Base-by-base conservation (phyloP, 2,329 filamentous ascomycete species). In the Neofusicoccum ribis region DNA sequence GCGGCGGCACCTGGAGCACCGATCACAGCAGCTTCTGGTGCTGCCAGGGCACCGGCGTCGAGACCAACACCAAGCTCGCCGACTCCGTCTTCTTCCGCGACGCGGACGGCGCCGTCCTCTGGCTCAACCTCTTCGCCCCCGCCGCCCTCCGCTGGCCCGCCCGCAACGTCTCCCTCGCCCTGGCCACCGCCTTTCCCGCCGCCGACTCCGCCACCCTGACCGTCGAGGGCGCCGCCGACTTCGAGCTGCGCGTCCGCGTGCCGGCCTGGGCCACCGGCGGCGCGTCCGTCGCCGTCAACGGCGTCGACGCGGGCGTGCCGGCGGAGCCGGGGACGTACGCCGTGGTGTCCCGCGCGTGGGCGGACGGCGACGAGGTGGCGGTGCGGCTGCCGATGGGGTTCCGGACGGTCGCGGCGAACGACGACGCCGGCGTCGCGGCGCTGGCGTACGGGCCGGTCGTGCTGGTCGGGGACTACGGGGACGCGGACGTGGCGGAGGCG, bases 11-110 rank as follows among this genome's bases (percentile, higher is more conserved):
- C 0, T 86, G 82, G 81, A 83, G 80, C 49, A 85, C 83, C 0
- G 82, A 85, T 67, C 83, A 85, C 68, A 73, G 81, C 56, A 82
- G 80, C 0, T 83, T 84, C 71, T 85, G 83, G 83, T 85, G 83
- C 70, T 85, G 83, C 63, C 81, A 85, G 69, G 83, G 82, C 1
- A 84, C 83, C 0, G 81, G 77, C 0, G 65, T 85, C 1, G 83
- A 85, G 73, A 84, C 80, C 0, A 85, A 85, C 69, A 85, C 83
- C 0, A 85, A 84, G 69, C 71, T 84, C 11, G 81, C 80, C 74
- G 83, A 85, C 68, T 83, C 82, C 0, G 81, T 85, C 62, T 85
- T 85, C 73, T 83, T 79, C 51, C 75, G 81, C 51, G 78, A 81
- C 60, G 71, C 73, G 34, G 78, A 81, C 60, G 71, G 72, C 36